Conservation (phyloP, 768 basidiomycete species). For the Russula dissimulans region DNA sequence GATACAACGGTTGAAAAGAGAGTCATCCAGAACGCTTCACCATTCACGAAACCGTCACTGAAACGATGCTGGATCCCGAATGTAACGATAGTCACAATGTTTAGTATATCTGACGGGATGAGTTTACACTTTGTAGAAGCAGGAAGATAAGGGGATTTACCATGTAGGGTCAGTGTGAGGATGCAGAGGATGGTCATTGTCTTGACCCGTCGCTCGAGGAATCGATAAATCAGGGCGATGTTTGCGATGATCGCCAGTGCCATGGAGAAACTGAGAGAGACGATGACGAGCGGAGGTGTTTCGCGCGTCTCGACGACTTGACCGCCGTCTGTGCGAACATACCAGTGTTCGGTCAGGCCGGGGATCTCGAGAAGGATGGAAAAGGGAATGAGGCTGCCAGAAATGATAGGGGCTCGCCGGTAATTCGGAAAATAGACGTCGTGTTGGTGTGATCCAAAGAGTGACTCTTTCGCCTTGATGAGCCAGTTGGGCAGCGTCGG, state of each 20-base stretch:
- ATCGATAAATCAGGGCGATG: slow-evolving; percentile 54
- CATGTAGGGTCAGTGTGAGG: slow-evolving; percentile 59
- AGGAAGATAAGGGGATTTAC: slow-evolving; percentile 30
- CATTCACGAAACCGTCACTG: slow-evolving; percentile 62
- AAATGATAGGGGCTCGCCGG: slow-evolving; percentile 54
- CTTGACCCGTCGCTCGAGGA: slow-evolving; percentile 59
- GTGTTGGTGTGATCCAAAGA: slow-evolving; percentile 21
- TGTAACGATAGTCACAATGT: slow-evolving; percentile 44
- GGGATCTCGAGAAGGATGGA: slow-evolving; percentile 78
- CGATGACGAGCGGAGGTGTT: slow-evolving; percentile 50
- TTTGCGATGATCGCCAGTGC: slow-evolving; percentile 62
- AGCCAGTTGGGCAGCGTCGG: slow-evolving; percentile 12
- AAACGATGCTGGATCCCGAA: slow-evolving; percentile 58
- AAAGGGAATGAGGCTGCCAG: slow-evolving; percentile 64
- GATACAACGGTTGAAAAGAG: slow-evolving; percentile 66
- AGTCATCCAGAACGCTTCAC: slow-evolving; percentile 63
- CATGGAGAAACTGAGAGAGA: slow-evolving; percentile 60
- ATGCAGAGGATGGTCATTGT: slow-evolving; percentile 55
- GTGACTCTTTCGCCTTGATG: slow-evolving; percentile 15
- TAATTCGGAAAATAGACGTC: slow-evolving; percentile 40
- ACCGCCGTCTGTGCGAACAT: slow-evolving; percentile 44
- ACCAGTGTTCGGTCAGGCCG: slow-evolving; percentile 69
- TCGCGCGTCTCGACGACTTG: slow-evolving; percentile 36
- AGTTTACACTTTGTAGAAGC: background rate
- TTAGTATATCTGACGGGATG: slow-evolving; percentile 50